Base-by-base conservation (phyloP, 495 filamentous ascomycete genomes). In the Trichoderma erinaceum region DNA sequence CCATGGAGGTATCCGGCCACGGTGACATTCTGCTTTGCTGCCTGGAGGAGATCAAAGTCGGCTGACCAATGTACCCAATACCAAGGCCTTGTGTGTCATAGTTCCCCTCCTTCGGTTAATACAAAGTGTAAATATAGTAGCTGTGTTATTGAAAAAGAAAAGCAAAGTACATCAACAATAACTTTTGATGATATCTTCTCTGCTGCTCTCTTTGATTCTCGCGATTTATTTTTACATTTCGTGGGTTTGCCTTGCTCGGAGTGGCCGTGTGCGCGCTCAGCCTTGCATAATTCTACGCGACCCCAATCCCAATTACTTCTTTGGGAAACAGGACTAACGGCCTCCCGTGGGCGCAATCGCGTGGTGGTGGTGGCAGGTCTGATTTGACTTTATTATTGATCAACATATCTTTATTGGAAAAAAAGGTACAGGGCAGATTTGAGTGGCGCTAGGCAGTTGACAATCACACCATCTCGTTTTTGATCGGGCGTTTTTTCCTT, bases 181-280 rank as follows among this genome's bases (percentile, higher is more conserved):
- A 56, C 1, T 56, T 2, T 23, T 56, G 50, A 7, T 46, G 1
- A 44, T 46, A n/a, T n/a, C n/a, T 16, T 18, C 43, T 16, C 13
- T 46, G 43, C 43, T 46, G 12, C 4, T 46, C 41, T 44, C 18
- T 18, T 5, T 46, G 1, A 4, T 46, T 13, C 18, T 46, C 18
- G 3, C 4, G 6, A 16, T 46, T 46, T 46, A 15, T 46, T 15
- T 46, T 15, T 46, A 46, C 4, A 16, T 11, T 16, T 46, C n/a
- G 8, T 56, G n/a, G 21, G n/a, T 56, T 56, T 56, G 50, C 50
- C 50, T 56, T 56, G 50, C n/a, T 56, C 50, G 50, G 50, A 11
- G 50, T 25, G 18, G 50, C 50, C 50, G 50, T 46, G n/a, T n/a
- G 50, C 50, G 50, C n/a, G 50, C 50, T n/a, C 50, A 56, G 50